Evolutionary conservation across 164 flowering plant genomes (phyloP).

Genomic region (Umbellularia californica): DNA sequence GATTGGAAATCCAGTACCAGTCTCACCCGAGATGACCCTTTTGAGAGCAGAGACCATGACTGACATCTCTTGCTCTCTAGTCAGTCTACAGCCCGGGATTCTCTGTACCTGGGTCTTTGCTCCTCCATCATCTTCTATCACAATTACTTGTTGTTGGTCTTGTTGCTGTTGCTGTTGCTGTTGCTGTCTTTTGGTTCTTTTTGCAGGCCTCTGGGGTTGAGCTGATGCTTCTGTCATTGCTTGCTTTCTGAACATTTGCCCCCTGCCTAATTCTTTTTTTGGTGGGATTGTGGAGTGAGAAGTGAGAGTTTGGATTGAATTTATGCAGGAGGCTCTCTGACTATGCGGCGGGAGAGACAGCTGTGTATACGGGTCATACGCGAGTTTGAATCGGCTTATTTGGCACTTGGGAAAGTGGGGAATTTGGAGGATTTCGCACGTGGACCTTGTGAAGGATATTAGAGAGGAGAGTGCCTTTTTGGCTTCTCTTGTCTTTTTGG

Average conservation of each 20-base stretch:
- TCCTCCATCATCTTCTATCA: background rate
- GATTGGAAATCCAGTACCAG: background rate
- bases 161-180: background rate
- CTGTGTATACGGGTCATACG: slow-evolving; percentile 3
- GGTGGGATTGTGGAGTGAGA: background rate
- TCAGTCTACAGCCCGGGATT: background rate
- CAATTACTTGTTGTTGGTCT: background rate
- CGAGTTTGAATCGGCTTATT: background rate
- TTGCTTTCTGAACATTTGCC: slow-evolving; percentile 3
- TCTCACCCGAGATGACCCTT: slow-evolving; percentile 1
- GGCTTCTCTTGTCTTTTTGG: too few relatives aligned
- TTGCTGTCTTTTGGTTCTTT: slow-evolving; percentile 1
- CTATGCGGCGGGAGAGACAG: background rate
- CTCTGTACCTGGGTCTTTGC: background rate
- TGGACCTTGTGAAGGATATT: background rate
- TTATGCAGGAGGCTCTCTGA: background rate
- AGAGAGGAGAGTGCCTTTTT: too few relatives aligned
- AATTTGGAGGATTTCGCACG: background rate
- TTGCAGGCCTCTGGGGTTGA: background rate
- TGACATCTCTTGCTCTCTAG: background rate
- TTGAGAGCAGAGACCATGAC: slow-evolving; percentile 10
- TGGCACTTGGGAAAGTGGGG: too few relatives aligned
- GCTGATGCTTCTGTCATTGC: background rate
- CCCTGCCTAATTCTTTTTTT: too few relatives aligned
- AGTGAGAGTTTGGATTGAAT: background rate